phyloP scores from a whole-genome alignment of 108 stramenopile species.

The Pinguiococcus pyrenoidosus region DNA sequence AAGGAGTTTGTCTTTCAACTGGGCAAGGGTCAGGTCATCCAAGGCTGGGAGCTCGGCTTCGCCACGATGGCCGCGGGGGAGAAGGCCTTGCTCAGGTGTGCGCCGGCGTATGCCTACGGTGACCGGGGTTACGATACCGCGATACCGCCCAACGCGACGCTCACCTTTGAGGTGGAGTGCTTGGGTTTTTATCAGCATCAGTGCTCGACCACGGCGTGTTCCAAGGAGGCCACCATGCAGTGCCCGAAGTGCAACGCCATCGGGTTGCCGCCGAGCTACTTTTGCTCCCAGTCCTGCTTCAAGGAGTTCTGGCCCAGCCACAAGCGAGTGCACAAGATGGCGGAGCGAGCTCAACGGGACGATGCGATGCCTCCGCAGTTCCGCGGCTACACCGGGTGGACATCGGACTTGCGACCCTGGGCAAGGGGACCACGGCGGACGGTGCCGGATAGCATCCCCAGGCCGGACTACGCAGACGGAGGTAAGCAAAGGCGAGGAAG shows the following conservation, averaged over 20 bases:
- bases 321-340: slow-evolving; percentile 57
- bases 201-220: too few relatives aligned
- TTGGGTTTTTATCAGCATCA: too few relatives aligned
- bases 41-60: slow-evolving; percentile 19
- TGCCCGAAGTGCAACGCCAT: slow-evolving; percentile 75
- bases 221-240: too few relatives aligned
- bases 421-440: too few relatives aligned
- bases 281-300: slow-evolving; percentile 68
- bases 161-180: slow-evolving; percentile 21
- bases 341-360: too few relatives aligned
- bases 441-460: too few relatives aligned
- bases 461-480: too few relatives aligned
- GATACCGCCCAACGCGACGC: slow-evolving; percentile 19
- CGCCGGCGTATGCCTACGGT: slow-evolving; percentile 21
- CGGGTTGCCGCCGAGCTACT: slow-evolving; percentile 55
- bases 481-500: too few relatives aligned
- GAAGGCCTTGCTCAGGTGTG: slow-evolving; percentile 14
- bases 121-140: slow-evolving; percentile 4
- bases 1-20: slow-evolving; percentile 6
- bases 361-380: too few relatives aligned
- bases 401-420: too few relatives aligned
- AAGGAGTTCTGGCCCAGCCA: slow-evolving; percentile 59
- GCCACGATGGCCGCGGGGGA: slow-evolving; percentile 23
- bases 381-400: too few relatives aligned
- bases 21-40: slow-evolving; percentile 15